Base-by-base conservation (phyloP, 768 basidiomycete species). In the Pulveroboletus sp. region DNA sequence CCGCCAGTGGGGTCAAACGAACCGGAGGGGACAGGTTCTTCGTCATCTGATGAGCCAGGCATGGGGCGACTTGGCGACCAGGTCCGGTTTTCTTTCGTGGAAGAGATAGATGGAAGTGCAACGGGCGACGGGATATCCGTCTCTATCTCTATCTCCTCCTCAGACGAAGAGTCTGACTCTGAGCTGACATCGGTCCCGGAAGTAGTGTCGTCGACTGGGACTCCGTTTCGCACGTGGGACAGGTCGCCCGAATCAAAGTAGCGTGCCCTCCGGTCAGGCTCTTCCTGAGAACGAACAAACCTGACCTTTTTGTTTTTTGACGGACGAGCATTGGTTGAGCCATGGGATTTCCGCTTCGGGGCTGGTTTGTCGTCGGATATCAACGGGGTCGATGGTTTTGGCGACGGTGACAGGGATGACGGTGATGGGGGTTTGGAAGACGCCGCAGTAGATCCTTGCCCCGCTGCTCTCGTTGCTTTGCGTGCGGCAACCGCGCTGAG, bases 401-500 rank as follows among this genome's bases (percentile, higher is more conserved):
- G 43, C 14, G 64, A 36, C 2, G 55, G 46, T 6, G 63, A 52
- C 18, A 43, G 17, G 2, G 51, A 43, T 3, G 45, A 49, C 17
- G 48, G 46, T 27, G 58, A 39, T n/a, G 60, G 27, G 0, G 49
- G 52, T 32, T 47, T 54, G 18, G 62, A 47, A 40, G 58, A 47
- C 31, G 51, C 39, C 2, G 50, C 39, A 27, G 38, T 10, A 24
- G 56, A 63, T 46, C 44, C 39, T 33, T 48, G 51, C 15, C 51
- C 60, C 26, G 69, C 69, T 14, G 71, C 69, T 54, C 70, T 70
- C 35, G 81, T 74, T 5, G 82, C 83, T 59, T 82, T 86, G 31
- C 86, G 77, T 3, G 85, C 85, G 27, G 85, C 85, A 42, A 89
- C 71, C 3, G 86, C 86, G 59, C 84, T 86, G 44, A 88, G 71